These are phyloP conservation scores for Marasmius tenuissimus DNA, from an alignment of 1,284 basidiomycete species.

Conservation along the genomic window DNA sequence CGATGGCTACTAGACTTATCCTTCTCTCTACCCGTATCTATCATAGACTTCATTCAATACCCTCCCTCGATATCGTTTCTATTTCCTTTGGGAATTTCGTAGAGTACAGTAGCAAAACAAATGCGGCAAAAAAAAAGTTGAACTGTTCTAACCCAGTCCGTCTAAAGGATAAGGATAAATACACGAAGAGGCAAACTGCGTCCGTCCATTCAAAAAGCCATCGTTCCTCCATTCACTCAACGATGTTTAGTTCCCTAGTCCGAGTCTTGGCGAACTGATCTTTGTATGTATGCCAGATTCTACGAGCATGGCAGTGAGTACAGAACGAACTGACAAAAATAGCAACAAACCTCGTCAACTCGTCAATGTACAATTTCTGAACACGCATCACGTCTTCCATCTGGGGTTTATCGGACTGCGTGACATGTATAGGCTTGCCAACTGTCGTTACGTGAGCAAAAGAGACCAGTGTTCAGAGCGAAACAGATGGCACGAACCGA, in stretches of 20 bases:
- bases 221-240: constrained; percentile 46
- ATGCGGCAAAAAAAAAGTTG: no score
- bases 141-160: no score
- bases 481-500: constrained; percentile 63
- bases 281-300: constrained; percentile 96
- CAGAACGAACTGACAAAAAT: neutral
- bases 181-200: no score
- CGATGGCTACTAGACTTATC: no score
- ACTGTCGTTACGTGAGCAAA: constrained; percentile 43
- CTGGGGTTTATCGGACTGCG: constrained; percentile 77
- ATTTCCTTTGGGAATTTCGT: no score
- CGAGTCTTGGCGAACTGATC: constrained; percentile 80
- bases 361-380: constrained; percentile 89
- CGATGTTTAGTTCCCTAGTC: constrained; percentile 69
- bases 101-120: no score
- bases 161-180: no score
- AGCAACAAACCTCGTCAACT: constrained; percentile 75
- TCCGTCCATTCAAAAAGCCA: no score
- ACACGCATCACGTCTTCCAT: constrained; percentile 79
- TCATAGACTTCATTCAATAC: no score
- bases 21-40: no score
- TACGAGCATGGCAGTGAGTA: constrained; percentile 27
- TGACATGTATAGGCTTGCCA: constrained; percentile 85
- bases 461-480: neutral
- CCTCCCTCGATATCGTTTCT: no score